Percentiles rank a stretch among this genome's conserved stretches.
These are phyloP conservation scores for Nasturtium officinale DNA, from an alignment of 345 rosid genomes.

Conservation along the genomic window DNA sequence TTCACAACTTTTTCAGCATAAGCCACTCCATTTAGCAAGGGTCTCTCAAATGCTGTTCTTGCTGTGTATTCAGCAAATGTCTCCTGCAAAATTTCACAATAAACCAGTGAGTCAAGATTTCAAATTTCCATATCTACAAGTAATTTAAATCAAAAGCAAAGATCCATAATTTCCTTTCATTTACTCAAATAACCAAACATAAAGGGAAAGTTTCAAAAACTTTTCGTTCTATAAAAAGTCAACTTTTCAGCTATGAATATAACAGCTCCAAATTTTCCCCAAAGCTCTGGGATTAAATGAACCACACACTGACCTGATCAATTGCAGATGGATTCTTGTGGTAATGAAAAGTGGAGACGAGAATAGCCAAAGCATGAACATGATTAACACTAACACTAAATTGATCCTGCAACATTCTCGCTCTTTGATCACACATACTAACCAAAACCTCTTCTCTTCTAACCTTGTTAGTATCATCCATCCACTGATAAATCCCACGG, in stretches of 20 bases:
- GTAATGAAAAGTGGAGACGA: constrained; percentile 95
- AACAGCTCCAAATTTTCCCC: background rate
- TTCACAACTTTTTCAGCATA: constrained; percentile 78
- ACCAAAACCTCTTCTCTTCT: constrained; percentile 75
- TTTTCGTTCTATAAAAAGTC: constrained; percentile 15
- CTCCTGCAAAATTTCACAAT: constrained; percentile 55
- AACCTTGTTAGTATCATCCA: constrained; percentile 66
- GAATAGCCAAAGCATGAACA: constrained; percentile 96
- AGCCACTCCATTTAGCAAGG: constrained; percentile 90
- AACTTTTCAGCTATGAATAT: constrained; percentile 18
- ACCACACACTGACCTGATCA: constrained; percentile 70
- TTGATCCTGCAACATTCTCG: constrained; percentile 97
- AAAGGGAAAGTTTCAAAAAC: background rate
- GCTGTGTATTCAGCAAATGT: constrained; percentile 97
- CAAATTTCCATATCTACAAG: background rate
- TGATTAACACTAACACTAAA: constrained; percentile 97
- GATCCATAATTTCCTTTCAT: constrained; percentile 4
- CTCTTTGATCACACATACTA: constrained; percentile 96
- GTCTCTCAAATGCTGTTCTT: constrained; percentile 94
- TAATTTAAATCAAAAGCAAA: background rate
- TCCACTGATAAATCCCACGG: constrained; percentile 51
- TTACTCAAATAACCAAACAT: constrained; percentile 4
- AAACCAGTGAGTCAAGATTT: background rate
- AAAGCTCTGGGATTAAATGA: constrained; percentile 18
- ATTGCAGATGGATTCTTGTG: constrained; percentile 93